Conservation (phyloP, 2,329 filamentous ascomycete species). For the Talaromyces pinophilus region DNA sequence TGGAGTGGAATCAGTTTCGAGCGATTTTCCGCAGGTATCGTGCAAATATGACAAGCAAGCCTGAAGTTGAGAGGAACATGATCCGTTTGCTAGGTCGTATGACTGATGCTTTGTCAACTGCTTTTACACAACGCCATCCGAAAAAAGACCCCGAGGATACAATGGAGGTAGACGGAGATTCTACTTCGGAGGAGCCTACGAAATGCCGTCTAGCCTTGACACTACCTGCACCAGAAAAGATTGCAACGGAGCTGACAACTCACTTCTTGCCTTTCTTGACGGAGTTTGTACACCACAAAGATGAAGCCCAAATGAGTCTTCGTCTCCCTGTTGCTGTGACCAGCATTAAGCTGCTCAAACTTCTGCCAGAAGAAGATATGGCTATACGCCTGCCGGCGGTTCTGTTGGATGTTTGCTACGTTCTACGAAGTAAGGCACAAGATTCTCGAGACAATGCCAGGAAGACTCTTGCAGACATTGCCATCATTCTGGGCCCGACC, state of each 20-base stretch:
- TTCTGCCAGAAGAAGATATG: constrained; percentile 74
- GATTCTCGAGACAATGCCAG: constrained; percentile 89
- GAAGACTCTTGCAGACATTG: constrained; percentile 82
- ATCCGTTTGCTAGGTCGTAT: constrained; percentile 79
- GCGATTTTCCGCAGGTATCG: constrained; percentile 82
- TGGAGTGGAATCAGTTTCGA: constrained; percentile 91
- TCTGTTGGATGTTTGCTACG: constrained; percentile 88
- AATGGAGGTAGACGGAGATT: constrained; percentile 15
- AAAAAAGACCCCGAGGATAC: constrained; percentile 16
- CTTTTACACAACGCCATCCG: constrained; percentile 39
- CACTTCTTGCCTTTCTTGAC: constrained; percentile 77
- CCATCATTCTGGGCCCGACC: constrained; percentile 73
- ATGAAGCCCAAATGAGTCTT: constrained; percentile 90
- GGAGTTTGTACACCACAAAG: constrained; percentile 89
- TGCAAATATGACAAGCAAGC: constrained; percentile 75
- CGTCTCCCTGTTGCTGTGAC: constrained; percentile 88
- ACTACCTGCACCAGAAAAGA: constrained; percentile 66
- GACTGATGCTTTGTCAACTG: constrained; percentile 70
- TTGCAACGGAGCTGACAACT: constrained; percentile 70
- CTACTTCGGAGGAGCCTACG: constrained; percentile 31
- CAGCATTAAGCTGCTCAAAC: constrained; percentile 79
- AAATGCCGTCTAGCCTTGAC: constrained; percentile 60
- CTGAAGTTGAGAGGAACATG: constrained; percentile 81
- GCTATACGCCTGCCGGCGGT: constrained; percentile 75
- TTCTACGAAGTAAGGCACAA: constrained; percentile 82